Evolutionary conservation across 352 stramenopile genomes (phyloP), one percentile per base, ranked within the genome.

Genomic region (Phytophthora vignae): DNA sequence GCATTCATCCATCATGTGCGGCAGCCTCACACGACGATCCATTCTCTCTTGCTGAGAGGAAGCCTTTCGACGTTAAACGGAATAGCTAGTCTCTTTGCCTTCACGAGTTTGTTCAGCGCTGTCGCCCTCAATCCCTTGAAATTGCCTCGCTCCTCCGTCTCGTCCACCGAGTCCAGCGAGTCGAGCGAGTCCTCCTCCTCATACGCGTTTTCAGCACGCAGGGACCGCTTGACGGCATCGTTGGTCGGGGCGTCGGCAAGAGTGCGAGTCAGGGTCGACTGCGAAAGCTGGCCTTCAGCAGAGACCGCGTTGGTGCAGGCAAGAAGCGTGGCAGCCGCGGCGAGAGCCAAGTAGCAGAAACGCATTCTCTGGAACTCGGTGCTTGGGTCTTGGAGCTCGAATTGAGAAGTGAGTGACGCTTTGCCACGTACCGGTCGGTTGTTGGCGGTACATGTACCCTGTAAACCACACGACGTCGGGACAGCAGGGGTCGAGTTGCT

Each of bases 231-330:
- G 31, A 59, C 63, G 12, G 7, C 6, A 21, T 7, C 31, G 11
- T 62, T 17, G 31, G 22, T 49, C 29, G 14, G 22, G 15, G 14
- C 1, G 36, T 61, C 25, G 29, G 44, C 7, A 54, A 55, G 44
- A 9, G 29, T 29, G 31, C 54, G 29, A 44, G 38, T 14, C 33
- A 33, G 31, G 4, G n/a, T n/a, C 54, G n/a, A 36, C 55, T 61
- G 4, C 9, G 55, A 61, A 17, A 57, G 22, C 10, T 60, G 55
- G 8, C 36, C 55, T 15, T 50, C 25, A 22, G 55, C 3, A 11
- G 48, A 31, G 19, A 55, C 36, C 29, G 64, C 46, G 9, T 60
- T 71, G n/a, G 48, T 36, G 48, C 36, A 56, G 10, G 25, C 55
- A 17, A 52, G 36, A 22, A 61, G 55, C 11, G 38, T 52, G 12